Conservation (phyloP, 2,329 filamentous ascomycete genomes). For the Aspergillus neoniger region DNA sequence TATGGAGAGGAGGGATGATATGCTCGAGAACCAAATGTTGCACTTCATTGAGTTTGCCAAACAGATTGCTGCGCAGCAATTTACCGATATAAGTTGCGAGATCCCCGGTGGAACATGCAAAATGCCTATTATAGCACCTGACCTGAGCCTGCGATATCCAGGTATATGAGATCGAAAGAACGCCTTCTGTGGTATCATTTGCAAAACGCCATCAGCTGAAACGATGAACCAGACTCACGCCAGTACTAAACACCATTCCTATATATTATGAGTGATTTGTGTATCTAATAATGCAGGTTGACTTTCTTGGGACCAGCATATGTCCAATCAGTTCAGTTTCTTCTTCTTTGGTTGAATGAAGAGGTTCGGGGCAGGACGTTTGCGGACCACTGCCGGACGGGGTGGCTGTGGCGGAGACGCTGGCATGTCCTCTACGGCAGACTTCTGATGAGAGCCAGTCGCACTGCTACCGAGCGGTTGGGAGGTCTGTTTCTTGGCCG, state of each 20-base stretch:
- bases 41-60: not conserved
- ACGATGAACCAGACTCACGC: not conserved
- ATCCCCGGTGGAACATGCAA: not conserved
- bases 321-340: conserved; percentile 22
- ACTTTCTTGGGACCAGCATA: not conserved
- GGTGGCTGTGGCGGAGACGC: conserved; percentile 15
- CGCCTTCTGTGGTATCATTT: conserved; percentile 2
- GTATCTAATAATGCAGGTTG: not conserved
- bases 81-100: not conserved
- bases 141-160: not conserved
- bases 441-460: conserved; percentile 7
- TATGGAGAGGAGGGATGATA: not conserved
- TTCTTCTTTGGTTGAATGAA: conserved; percentile 37
- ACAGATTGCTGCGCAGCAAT: not conserved
- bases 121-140: not conserved
- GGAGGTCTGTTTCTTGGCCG: not conserved
- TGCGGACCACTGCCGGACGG: conserved; percentile 29
- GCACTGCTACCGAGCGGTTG: conserved; percentile 1
- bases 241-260: not conserved
- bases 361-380: conserved; percentile 33
- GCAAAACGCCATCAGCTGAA: conserved; percentile 1
- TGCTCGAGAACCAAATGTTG: not conserved
- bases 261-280: not conserved
- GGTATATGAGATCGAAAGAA: not conserved
- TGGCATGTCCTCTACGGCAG: conserved; percentile 12